These are phyloP conservation scores for Venturia oleaginea DNA, from an alignment of 2,329 filamentous ascomycete species.

Conservation along the genomic window DNA sequence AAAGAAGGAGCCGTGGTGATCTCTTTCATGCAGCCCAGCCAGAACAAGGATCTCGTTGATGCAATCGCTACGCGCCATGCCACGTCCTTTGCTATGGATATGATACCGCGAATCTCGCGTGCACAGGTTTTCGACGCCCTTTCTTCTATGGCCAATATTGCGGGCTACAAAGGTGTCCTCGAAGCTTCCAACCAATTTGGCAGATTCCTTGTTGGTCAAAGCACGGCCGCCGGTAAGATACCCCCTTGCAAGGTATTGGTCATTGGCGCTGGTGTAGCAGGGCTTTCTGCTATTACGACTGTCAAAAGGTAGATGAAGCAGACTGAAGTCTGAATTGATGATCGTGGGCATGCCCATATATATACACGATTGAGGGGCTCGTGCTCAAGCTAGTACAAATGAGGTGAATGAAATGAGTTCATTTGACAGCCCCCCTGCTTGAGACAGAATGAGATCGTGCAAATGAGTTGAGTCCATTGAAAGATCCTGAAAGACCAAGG, in stretches of 20 bases:
- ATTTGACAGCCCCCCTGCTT: too few relatives aligned
- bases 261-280: conserved; percentile 83
- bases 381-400: too few relatives aligned
- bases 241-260: conserved; percentile 84
- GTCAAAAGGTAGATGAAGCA: too few relatives aligned
- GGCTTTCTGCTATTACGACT: conserved; percentile 78
- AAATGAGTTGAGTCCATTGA: too few relatives aligned
- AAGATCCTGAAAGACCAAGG: too few relatives aligned
- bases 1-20: conserved; percentile 65
- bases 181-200: conserved; percentile 87
- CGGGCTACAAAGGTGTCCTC: conserved; percentile 83
- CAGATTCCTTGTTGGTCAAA: conserved; percentile 79
- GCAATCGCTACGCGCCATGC: conserved; percentile 61
- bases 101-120: conserved; percentile 81
- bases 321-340: too few relatives aligned
- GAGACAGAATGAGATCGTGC: too few relatives aligned
- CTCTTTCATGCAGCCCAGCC: conserved; percentile 73
- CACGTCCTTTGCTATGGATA: conserved; percentile 83
- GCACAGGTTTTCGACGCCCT: conserved; percentile 84
- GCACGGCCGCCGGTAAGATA: conserved; percentile 83
- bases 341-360: too few relatives aligned
- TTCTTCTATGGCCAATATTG: conserved; percentile 88
- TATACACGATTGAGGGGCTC: too few relatives aligned
- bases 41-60: conserved; percentile 68
- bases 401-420: too few relatives aligned